Percentiles rank a stretch among this genome's conserved stretches.
phyloP scores from a whole-genome alignment of 2,329 filamentous ascomycete genomes.

The Cladobotryum protrusum region DNA sequence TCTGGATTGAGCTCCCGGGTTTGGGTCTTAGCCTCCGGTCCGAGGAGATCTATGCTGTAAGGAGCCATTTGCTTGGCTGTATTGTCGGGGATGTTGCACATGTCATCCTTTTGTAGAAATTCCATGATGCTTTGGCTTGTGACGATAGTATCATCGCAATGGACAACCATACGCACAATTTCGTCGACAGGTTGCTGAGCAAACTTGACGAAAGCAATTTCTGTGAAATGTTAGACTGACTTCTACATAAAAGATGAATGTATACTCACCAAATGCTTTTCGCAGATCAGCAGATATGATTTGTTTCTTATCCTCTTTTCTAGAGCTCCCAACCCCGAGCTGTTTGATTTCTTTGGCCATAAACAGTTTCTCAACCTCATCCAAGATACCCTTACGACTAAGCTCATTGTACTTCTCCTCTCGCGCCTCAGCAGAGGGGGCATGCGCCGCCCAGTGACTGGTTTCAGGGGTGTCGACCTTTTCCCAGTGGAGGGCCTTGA shows the following conservation, averaged over 20 bases:
- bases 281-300: conserved; percentile 87
- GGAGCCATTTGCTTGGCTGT: conserved; percentile 85
- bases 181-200: conserved; percentile 79
- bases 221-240: conserved; percentile 33
- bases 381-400: conserved; percentile 87
- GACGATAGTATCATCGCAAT: conserved; percentile 83
- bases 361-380: conserved; percentile 96
- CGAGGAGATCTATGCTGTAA: conserved; percentile 95
- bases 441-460: conserved; percentile 86
- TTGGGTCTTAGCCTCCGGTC: conserved; percentile 71
- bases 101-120: conserved; percentile 85
- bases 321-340: conserved; percentile 62
- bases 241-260: not conserved
- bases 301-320: conserved; percentile 95
- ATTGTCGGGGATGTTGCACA: conserved; percentile 90
- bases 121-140: conserved; percentile 94
- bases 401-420: conserved; percentile 96
- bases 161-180: conserved; percentile 86
- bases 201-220: conserved; percentile 92
- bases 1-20: conserved; percentile 76
- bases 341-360: conserved; percentile 94
- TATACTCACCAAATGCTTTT: conserved; percentile 67
- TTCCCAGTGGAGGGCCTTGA: conserved; percentile 98
- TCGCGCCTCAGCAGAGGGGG: conserved; percentile 77
- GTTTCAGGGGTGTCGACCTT: conserved; percentile 90